Evolutionary conservation across 2,329 filamentous ascomycete species (phyloP), one percentile per base, ranked within the genome.

Genomic region (Phyllosticta citribraziliensis): DNA sequence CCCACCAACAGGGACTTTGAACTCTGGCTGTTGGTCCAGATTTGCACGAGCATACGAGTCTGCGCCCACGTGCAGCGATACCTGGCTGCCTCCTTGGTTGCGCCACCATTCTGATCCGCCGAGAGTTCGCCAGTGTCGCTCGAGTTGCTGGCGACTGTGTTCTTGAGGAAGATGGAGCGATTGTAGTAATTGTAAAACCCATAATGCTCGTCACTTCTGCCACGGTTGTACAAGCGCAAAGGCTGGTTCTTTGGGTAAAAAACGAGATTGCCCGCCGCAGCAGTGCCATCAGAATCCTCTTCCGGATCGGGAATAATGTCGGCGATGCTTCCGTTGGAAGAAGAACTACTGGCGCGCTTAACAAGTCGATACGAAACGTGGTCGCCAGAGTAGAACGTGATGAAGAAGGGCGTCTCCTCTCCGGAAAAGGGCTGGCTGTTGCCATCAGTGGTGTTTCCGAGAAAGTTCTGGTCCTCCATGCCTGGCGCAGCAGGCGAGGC

Each of bases 101-200:
- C 75, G 1, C 82, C 82, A 27, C 83, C 83, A 55, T 81, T 72
- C 9, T 69, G 63, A 63, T 82, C 80, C n/a, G 74, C 74, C 2
- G 77, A 68, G 2, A 74, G 70, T 9, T 75, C 70, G 50, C 75
- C 74, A 10, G 68, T 70, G 40, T 71, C 72, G 24, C 66, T 69
- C 17, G 70, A 64, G 35, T 78, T 78, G 25, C 68, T 68, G n/a
- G 69, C 69, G 64, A 81, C 80, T 62, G 83, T 75, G 17, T 84
- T 85, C 66, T 86, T 84, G 64, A 96, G 79, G 77, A 93, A 96
- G 65, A 96, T 89, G 9, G 87, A 88, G 65, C 91, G 89, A 74
- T 91, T 86, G 73, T 89, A 97, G 78, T 96, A 95, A 0, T 84
- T 89, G 76, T 96, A 97, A 76, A 97, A 97, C 2, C 90, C 91